Conservation (phyloP, 192 early-diverging fungal genomes). For the Rhizophagus sp. region DNA sequence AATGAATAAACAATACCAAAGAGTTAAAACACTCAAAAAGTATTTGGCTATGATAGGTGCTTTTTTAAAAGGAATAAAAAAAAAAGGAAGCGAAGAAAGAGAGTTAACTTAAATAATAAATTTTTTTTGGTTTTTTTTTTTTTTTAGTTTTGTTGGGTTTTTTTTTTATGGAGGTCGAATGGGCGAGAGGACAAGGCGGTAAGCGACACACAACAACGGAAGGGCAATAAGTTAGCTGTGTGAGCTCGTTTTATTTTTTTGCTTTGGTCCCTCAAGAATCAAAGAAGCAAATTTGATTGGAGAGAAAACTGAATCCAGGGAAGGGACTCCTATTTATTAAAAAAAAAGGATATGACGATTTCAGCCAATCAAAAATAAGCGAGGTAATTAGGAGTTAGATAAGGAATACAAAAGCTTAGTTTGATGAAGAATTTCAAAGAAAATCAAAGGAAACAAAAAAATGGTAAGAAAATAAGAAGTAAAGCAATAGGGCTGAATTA, state of each 20-base stretch:
- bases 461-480: not conserved
- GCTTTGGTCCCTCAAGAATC: constrained; percentile 28
- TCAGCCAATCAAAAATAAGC: not conserved
- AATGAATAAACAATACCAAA: too few species aligned
- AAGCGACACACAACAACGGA: constrained; percentile 30
- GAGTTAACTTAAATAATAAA: not conserved
- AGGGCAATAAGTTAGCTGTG: constrained; percentile 18
- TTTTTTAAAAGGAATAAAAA: not conserved
- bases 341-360: not conserved
- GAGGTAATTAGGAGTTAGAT: not conserved
- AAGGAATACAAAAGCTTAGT: not conserved
- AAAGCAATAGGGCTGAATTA: not conserved
- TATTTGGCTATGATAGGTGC: too few species aligned
- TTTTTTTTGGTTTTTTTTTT: constrained; percentile 12
- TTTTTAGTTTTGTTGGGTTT: not conserved
- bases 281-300: constrained; percentile 31
- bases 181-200: not conserved
- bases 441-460: not conserved
- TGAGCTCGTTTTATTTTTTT: constrained; percentile 19
- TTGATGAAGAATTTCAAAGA: not conserved
- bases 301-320: constrained; percentile 5
- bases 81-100: not conserved
- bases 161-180: constrained; percentile 9
- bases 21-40: too few species aligned
- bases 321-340: constrained; percentile 23